Conservation (phyloP, 768 basidiomycete genomes). For the Bullera alba region DNA sequence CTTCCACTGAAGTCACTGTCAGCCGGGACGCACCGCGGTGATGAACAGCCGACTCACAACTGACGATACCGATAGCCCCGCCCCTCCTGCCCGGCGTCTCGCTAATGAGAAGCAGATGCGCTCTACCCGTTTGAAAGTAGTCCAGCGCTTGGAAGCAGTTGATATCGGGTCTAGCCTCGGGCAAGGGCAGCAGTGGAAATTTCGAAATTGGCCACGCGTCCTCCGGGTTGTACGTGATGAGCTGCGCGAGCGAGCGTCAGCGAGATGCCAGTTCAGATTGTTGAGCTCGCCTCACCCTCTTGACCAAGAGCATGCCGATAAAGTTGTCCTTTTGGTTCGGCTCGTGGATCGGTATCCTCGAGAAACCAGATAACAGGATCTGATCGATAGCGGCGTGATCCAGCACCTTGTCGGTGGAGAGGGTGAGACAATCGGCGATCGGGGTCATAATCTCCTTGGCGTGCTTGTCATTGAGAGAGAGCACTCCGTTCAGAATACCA, state of each 20-base stretch:
- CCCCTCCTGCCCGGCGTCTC: slow-evolving; percentile 71
- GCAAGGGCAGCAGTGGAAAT: slow-evolving; percentile 73
- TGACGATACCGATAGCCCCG: slow-evolving; percentile 85
- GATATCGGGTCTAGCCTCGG: slow-evolving; percentile 79
- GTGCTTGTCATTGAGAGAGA: slow-evolving; percentile 46
- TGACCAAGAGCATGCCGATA: slow-evolving; percentile 72
- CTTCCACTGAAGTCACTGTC: slow-evolving; percentile 34
- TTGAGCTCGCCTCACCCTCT: slow-evolving; percentile 54
- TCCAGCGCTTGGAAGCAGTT: slow-evolving; percentile 90
- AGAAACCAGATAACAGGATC: slow-evolving; percentile 62
- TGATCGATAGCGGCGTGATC: slow-evolving; percentile 71
- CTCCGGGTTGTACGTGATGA: slow-evolving; percentile 83
- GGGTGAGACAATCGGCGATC: slow-evolving; percentile 61
- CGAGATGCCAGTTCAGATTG: not conserved
- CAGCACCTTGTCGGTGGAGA: slow-evolving; percentile 68
- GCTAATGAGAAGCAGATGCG: slow-evolving; percentile 81
- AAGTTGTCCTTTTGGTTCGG: slow-evolving; percentile 64
- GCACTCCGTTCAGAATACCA: slow-evolving; percentile 45
- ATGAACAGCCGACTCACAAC: slow-evolving; percentile 45
- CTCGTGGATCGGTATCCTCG: slow-evolving; percentile 81
- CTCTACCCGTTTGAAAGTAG: slow-evolving; percentile 89
- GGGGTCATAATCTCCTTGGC: slow-evolving; percentile 75
- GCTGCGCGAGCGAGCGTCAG: slow-evolving; percentile 52
- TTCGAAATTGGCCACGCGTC: slow-evolving; percentile 50
- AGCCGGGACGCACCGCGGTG: not conserved